Evolutionary conservation across 192 early-diverging fungal genomes (phyloP), one percentile per base, ranked within the genome.

Genomic region (Podila clonocystis): DNA sequence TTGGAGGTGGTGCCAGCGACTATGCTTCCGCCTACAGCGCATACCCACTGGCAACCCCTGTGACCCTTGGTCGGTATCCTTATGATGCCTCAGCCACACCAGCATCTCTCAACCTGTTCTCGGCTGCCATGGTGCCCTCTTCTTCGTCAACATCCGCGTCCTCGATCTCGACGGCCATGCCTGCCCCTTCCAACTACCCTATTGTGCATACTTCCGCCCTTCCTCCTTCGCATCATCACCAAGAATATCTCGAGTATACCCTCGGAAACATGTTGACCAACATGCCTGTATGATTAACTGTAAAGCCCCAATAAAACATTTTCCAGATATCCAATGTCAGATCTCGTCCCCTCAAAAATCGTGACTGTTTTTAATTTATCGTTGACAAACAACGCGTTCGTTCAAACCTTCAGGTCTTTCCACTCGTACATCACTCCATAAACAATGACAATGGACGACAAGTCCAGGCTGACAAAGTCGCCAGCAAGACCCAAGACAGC

Each of bases 151-250:
- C 50, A 13, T 38, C 72, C 3, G 30, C 68, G 0, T 52, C 63
- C 22, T 63, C 70, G 5, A 29, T 62, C 12, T 58, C 66, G 8
- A 22, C 68, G 59, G 22, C 59, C 29, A 50, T 41, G 28, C 58
- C 60, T 49, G 41, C 41, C 17, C 8, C 41, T 45, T 45, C 64
- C 61, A 61, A 59, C 50, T 80, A 65, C 58, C 77, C 77, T 0
- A 57, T 73, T 38, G 77, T 80, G 19, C 77, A 80, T 64, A 67
- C 70, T 15, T 31, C 77, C 1, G 77, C 77, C 19, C 36, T 80
- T 31, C 77, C 77, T n/a, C 77, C 77, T 12, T 80, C 77, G 31
- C 77, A 80, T 55, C 77, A 80, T 19, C 70, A 80, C 59, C 77
- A 80, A 62, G 77, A 80, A 49, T 80, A 73, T 52, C 66, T 80